Evolutionary conservation across 164 flowering plant species (phyloP).

Genomic region (Macadamia integrifolia): DNA sequence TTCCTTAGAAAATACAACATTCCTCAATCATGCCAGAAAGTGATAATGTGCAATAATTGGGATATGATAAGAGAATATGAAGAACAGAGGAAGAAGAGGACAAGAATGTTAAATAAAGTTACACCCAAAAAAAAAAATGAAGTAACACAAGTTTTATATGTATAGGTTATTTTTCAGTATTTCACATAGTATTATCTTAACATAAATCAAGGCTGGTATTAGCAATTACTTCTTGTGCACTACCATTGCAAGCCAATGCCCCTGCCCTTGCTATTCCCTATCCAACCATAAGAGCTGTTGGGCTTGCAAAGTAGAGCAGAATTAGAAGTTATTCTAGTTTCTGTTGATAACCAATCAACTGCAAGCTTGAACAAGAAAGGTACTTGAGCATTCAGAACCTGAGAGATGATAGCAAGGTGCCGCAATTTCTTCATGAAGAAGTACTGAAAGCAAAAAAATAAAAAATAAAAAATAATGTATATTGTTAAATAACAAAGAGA

Average conservation of each 20-base stretch:
- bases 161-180: background rate
- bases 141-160: background rate
- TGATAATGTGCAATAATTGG: conserved; percentile 3
- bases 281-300: conserved; percentile 82
- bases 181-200: background rate
- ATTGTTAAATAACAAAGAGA: too few species aligned
- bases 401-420: conserved; percentile 11
- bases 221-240: conserved; percentile 13
- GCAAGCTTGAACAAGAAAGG: conserved; percentile 95
- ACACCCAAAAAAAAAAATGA: background rate
- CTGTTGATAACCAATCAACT: conserved; percentile 85
- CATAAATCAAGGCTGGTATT: conserved; percentile 8
- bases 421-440: too few species aligned
- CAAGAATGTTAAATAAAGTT: background rate
- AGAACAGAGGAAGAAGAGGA: background rate
- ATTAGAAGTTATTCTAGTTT: conserved; percentile 57
- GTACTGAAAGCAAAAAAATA: too few species aligned
- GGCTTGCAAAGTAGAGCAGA: conserved; percentile 77
- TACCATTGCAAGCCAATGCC: conserved; percentile 96
- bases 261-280: conserved; percentile 93
- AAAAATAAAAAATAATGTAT: too few species aligned
- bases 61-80: background rate
- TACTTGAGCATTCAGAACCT: conserved; percentile 95
- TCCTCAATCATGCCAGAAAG: conserved; percentile 64
- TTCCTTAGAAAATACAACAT: conserved; percentile 94